A percentile compares a stretch with the other conserved stretches of the same genome.
These are phyloP conservation scores for Ogataea nakhonphanomensis DNA, from an alignment of 805 yeast genomes.

Conservation along the genomic window DNA sequence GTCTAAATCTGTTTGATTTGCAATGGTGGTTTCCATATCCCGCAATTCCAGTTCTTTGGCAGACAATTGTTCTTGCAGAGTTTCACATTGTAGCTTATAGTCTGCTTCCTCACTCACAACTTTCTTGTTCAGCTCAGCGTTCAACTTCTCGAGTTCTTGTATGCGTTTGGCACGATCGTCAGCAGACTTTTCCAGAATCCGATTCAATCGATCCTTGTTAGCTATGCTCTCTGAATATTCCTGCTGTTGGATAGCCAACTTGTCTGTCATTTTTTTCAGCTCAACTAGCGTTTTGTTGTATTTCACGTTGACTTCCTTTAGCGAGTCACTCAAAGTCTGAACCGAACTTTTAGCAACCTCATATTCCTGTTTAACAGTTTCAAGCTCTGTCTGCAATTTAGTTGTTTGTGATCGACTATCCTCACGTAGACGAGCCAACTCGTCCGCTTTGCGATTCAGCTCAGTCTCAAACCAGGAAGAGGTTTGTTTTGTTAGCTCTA, in stretches of 20 bases:
- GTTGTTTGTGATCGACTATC: slow-evolving; percentile 31
- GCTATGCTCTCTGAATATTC: slow-evolving; percentile 55
- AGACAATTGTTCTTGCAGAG: slow-evolving; percentile 35
- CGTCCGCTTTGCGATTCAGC: slow-evolving; percentile 26
- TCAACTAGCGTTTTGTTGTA: slow-evolving; percentile 43
- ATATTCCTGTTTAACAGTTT: slow-evolving; percentile 33
- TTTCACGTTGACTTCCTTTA: slow-evolving; percentile 35
- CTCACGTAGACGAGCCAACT: slow-evolving; percentile 28
- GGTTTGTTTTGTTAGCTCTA: slow-evolving; percentile 31
- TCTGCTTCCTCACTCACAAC: slow-evolving; percentile 36
- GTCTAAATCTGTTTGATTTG: slow-evolving; percentile 33
- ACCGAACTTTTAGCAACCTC: slow-evolving; percentile 25
- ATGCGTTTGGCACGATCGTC: slow-evolving; percentile 52
- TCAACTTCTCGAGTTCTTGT: slow-evolving; percentile 46
- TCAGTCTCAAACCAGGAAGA: slow-evolving; percentile 37
- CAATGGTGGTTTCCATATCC: slow-evolving; percentile 43
- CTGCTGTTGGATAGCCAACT: slow-evolving; percentile 40
- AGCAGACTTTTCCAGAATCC: slow-evolving; percentile 51
- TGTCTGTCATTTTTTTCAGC: slow-evolving; percentile 46
- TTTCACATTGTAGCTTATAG: slow-evolving; percentile 36
- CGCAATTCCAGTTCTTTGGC: slow-evolving; percentile 37
- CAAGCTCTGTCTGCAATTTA: slow-evolving; percentile 34
- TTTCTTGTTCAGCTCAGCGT: slow-evolving; percentile 39
- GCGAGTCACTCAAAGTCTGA: slow-evolving; percentile 34
- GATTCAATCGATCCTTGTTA: slow-evolving; percentile 57